These are phyloP conservation scores for Talaromyces pinophilus DNA, from an alignment of 2,329 filamentous ascomycete species.

Conservation along the genomic window DNA sequence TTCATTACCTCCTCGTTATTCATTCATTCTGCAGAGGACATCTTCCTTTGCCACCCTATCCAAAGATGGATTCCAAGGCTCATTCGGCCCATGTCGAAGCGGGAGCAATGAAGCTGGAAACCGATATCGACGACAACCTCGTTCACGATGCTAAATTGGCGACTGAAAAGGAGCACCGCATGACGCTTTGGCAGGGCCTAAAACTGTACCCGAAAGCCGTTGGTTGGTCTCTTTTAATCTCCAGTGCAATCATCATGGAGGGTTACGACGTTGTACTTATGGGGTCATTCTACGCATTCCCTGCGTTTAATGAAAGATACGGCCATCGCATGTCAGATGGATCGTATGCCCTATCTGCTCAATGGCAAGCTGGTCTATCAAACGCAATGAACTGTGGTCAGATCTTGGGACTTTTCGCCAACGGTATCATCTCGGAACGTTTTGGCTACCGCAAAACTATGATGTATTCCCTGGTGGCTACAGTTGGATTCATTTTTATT, in stretches of 20 bases:
- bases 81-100: not conserved
- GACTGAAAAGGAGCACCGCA: slow-evolving; percentile 56
- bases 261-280: slow-evolving; percentile 81
- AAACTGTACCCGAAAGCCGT: slow-evolving; percentile 84
- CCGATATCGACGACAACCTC: slow-evolving; percentile 26
- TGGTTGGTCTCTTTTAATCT: slow-evolving; percentile 79
- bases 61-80: not conserved
- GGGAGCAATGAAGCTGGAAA: not conserved
- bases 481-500: slow-evolving; percentile 52
- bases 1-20: not conserved
- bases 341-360: slow-evolving; percentile 42
- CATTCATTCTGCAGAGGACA: not conserved
- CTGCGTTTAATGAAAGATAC: slow-evolving; percentile 45
- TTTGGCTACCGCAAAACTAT: slow-evolving; percentile 56
- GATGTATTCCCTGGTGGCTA: slow-evolving; percentile 48
- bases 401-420: slow-evolving; percentile 54
- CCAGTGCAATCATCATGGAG: slow-evolving; percentile 87
- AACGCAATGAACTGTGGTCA: slow-evolving; percentile 47
- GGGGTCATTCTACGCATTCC: slow-evolving; percentile 70
- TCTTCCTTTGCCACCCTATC: not conserved
- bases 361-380: slow-evolving; percentile 51
- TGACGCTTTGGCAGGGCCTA: slow-evolving; percentile 75
- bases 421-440: slow-evolving; percentile 53
- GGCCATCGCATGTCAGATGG: slow-evolving; percentile 35
- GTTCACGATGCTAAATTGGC: slow-evolving; percentile 45